Evolutionary conservation across 2,329 filamentous ascomycete species (phyloP), one percentile per base, ranked within the genome.

Genomic region (Pezizomycotina sp.): DNA sequence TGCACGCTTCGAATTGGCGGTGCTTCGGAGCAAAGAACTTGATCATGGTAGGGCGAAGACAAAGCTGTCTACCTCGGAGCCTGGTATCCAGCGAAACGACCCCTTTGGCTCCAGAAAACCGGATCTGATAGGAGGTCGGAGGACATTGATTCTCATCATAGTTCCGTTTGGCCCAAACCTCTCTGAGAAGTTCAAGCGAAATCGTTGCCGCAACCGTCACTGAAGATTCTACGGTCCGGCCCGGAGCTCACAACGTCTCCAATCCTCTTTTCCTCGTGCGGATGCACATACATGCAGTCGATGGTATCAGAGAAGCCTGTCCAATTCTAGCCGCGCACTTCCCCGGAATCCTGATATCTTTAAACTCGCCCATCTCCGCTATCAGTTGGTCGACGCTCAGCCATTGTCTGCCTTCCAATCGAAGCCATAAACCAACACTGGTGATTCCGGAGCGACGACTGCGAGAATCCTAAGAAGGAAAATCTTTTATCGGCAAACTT

Each of bases 171-270:
- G 58, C 54, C 64, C 71, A 76, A 2, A 84, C 67, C n/a, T 61
- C 62, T 9, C 66, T 54, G 31, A 77, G 58, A 0, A 81, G 62
- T 0, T 60, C 60, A 7, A 48, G 50, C 0, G 80, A 86, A 4
- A 89, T 69, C 0, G 71, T 81, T 0, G n/a, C 81, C 81, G 1
- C 80, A 75, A 1, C 81, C 81, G 51, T 89, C 81, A 42, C 76
- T 83, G 52, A 89, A 91, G 0, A 74, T 63, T 4, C 72, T 64
- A 0, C 56, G 59, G 7, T 65, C 56, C 58, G 0, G 31, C 27
- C 2, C 59, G 66, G n/a, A 55, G 53, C 39, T 64, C 60, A 1
- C 80, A 59, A n/a, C n/a, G n/a, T 56, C 52, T 1, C 50, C 34
- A 2, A 55, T 52, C 8, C 23, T 45, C 4, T 39, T 47, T 28